phyloP scores from a whole-genome alignment of 306 rosid species.

The Gleditsia sinensis region DNA sequence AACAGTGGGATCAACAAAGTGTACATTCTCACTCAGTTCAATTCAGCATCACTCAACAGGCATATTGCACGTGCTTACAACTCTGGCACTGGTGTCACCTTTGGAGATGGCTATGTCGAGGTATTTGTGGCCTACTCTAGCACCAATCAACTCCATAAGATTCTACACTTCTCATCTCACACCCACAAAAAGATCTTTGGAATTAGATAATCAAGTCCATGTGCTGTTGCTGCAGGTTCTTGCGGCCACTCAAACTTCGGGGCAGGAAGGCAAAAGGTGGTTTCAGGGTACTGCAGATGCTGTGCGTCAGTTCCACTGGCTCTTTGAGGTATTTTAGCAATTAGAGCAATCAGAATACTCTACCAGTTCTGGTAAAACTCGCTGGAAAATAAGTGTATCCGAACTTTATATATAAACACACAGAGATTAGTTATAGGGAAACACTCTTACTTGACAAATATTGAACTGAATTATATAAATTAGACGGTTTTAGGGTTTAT shows the following conservation, averaged over 20 bases:
- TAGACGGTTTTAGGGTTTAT: too few species aligned
- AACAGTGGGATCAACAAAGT: conserved; percentile 96
- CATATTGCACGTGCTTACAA: conserved; percentile 94
- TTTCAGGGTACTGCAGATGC: conserved; percentile 99
- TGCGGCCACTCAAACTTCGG: conserved; percentile 99
- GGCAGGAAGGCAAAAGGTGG: conserved; percentile 84
- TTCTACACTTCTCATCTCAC: not conserved
- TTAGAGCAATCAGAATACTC: not conserved
- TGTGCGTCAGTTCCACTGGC: conserved; percentile 98
- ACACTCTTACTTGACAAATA: too few species aligned
- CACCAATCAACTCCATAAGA: not conserved
- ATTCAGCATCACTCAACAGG: conserved; percentile 94
- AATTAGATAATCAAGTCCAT: not conserved
- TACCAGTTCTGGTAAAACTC: not conserved
- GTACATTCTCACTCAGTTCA: conserved; percentile 93
- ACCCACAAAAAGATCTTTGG: not conserved
- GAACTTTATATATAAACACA: too few species aligned
- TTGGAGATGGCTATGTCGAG: conserved; percentile 93
- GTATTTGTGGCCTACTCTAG: conserved; percentile 41
- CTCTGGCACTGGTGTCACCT: conserved; percentile 67
- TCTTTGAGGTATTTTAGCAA: conserved; percentile 73
- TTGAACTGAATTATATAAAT: too few species aligned
- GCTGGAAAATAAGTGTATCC: too few species aligned
- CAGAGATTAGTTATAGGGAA: too few species aligned
- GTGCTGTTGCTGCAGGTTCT: conserved; percentile 66